Evolutionary conservation across 306 rosid genomes (phyloP).

Genomic region (Pachyrhizus erosus): DNA sequence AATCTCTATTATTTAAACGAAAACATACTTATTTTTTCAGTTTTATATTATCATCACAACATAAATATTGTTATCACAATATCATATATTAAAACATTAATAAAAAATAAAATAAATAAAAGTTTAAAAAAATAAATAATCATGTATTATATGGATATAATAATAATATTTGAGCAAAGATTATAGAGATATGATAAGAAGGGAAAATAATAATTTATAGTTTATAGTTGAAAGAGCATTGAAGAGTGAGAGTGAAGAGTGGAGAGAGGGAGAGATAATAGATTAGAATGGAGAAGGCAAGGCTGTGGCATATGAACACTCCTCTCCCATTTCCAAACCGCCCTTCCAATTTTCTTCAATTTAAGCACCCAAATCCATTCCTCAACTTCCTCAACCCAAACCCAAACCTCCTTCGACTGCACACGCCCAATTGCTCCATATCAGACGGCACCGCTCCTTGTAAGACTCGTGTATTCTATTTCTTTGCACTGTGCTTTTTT

Average conservation of each 20-base stretch:
- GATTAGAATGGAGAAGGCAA: slow-evolving; percentile 23
- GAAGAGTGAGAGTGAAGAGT: too few species aligned
- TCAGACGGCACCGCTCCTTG: slow-evolving; percentile 45
- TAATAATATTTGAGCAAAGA: too few species aligned
- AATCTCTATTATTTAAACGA: too few species aligned
- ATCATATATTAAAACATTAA: too few species aligned
- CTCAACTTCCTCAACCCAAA: not conserved
- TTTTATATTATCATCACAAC: too few species aligned
- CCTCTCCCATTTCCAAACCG: not conserved
- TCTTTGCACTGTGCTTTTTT: not conserved
- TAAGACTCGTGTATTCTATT: slow-evolving; percentile 23
- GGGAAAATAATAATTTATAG: not conserved
- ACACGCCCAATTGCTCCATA: slow-evolving; percentile 40
- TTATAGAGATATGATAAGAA: too few species aligned
- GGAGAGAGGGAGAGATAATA: not conserved
- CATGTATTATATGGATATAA: too few species aligned
- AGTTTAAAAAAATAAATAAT: too few species aligned
- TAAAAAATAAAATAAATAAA: too few species aligned
- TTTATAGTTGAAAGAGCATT: not conserved
- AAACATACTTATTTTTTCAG: too few species aligned
- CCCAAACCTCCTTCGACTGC: slow-evolving; percentile 8
- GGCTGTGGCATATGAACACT: slow-evolving; percentile 16
- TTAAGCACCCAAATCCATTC: not conserved
- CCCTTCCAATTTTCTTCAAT: slow-evolving; percentile 9
- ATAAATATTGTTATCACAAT: too few species aligned